Evolutionary conservation across 495 filamentous ascomycete species (phyloP), one percentile per base, ranked within the genome.

Genomic region (Echria macrotheca): DNA sequence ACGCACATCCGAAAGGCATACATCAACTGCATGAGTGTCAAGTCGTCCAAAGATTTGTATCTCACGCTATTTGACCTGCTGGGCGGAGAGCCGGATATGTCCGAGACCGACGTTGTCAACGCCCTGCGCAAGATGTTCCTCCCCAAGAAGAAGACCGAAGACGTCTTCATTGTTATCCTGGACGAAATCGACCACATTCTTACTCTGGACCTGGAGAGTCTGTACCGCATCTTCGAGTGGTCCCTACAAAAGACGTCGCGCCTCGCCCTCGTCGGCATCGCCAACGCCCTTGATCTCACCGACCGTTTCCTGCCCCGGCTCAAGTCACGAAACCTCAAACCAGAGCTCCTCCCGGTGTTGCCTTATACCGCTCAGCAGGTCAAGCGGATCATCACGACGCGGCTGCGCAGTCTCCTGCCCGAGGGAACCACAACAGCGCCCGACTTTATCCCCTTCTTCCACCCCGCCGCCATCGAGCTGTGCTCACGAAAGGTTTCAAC

Each of bases 141-240:
- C 19, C 69, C 80, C n/a, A 75, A 71, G 49, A 81, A 76, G 64
- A 80, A 77, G 61, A 54, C 69, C 7, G 60, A 53, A 4, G 61
- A 67, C n/a, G 66, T 81, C 14, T 96, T 84, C 57, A 55, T 98
- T 25, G 80, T 99, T 33, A 85, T 86, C 15, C 69, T 99, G 44
- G 93, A 99, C 60, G 93, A 99, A 63, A 87, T 99, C 36, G 93
- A 99, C 57, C 87, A 95, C 59, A 82, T 99, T 46, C 74, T 97
- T 26, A 89, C 82, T 0, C 68, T 93, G 17, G 94, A 96, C 59
- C 70, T 87, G 21, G 88, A 91, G 50, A 80, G 90, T 29, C 74
- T 99, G 12, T 94, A 96, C 66, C 85, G 81, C 22, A 67, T 99
- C 25, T 97, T 99, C 50, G 89, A 95, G 56, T 96, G 89, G 89